Evolutionary conservation across 148 eudicot species (phyloP), one percentile per base, ranked within the genome.

Genomic region (Cornus kousa): DNA sequence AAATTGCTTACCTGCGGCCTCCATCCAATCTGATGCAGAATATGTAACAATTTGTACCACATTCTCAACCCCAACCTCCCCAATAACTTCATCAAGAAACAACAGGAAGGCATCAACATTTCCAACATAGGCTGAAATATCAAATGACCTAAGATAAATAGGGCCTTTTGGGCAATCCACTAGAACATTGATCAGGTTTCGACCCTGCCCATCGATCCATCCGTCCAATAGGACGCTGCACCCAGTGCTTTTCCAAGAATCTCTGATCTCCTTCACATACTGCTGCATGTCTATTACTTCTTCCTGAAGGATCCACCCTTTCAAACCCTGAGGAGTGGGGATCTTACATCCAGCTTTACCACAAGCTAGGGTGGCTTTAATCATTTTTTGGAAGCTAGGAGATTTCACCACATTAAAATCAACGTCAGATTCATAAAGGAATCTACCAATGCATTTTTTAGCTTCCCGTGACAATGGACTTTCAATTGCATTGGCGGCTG

Each of bases 181-280:
- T 50, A 94, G 62, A 60, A 91, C 74, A 75, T 87, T 90, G 13
- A 94, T 32, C 73, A 94, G 76, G 59, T 80, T 66, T 24, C 91
- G 84, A 37, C 90, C 93, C 24, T 28, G 77, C 16, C 48, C 84
- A 83, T 89, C 90, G 1, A 73, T 83, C 98, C 98, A 94, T 33
- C 91, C 98, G 81, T 94, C 98, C 19, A 94, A 79, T 74, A 90
- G 43, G 72, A 94, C 81, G 78, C 92, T 94, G 71, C 98, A 94
- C 9, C 98, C 98, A 0, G 94, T 89, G 6, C 60, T 72, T 48
- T 76, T 43, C 96, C 98, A 94, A 5, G 94, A 89, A 57, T 53
- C 81, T 72, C 65, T 87, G 55, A 83, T 76, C 24, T 83, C 76
- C 14, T 82, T 75, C n/a, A 88, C 93, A 77, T 86, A 81, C 17